Base-by-base conservation (phyloP, 352 stramenopile species). In the Saprolegnia diclina region DNA sequence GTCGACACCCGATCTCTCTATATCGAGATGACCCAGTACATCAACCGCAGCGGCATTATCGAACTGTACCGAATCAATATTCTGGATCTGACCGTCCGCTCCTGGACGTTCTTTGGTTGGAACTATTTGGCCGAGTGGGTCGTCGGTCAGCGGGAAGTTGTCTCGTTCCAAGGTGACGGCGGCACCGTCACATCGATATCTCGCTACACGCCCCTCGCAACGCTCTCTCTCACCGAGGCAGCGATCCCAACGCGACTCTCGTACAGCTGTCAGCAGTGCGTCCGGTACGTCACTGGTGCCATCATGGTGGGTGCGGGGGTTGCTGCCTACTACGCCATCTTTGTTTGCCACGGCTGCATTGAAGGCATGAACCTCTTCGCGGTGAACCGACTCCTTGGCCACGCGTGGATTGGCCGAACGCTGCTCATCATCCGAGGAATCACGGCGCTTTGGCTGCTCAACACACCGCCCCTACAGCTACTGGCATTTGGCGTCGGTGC, bases 51-150 rank as follows among this genome's bases (percentile, higher is more conserved):
- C 22, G 32, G 22, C 7, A 16, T 16, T 7, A 38, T 16, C 7
- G 32, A 29, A 16, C 32, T 57, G 9, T 57, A 38, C 32, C 9
- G 7, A 16, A 16, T 57, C 16, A 16, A 57, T 7, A 7, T 54
- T 11, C 29, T 67, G 10, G 61, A 67, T 56, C 7, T 14, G 19
- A 5, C 62, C 7, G 38, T 16, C 21, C 16, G 21, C 18, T n/a
- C 63, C 18, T 69, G 63, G 63, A 16, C 19, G 0, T 61, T 37
- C 18, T 69, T 48, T 61, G 63, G 63, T n/a, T 69, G 63, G 63
- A 26, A 19, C 61, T 1, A 14, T 22, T 21, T 69, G 37, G 61
- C 21, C n/a, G 63, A 45, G 18, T 69, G 63, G 63, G 63, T 38
- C 40, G 5, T 37, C 19, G 63, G 63, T 19, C 13, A n/a, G 3